Conservation (phyloP, 2,329 filamentous ascomycete genomes). For the Penicillium sp. region DNA sequence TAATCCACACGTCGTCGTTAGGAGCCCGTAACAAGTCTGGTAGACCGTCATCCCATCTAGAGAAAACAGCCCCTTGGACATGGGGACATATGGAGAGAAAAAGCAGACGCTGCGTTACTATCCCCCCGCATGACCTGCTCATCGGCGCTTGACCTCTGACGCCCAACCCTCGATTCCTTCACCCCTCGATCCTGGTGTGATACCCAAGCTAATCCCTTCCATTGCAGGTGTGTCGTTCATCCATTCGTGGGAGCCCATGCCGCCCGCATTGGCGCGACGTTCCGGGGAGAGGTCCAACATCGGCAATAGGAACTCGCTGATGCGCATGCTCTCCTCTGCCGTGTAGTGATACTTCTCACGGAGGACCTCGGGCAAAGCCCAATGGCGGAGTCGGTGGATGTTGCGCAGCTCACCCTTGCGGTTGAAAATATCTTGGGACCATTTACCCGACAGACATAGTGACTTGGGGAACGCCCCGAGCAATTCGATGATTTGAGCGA, state of each 20-base stretch:
- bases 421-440: conserved; percentile 98
- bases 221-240: conserved; percentile 82
- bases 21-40: conserved; percentile 8
- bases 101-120: conserved; percentile 10
- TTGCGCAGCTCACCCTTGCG: conserved; percentile 94
- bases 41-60: conserved; percentile 11
- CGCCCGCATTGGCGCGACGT: conserved; percentile 86
- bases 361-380: conserved; percentile 87
- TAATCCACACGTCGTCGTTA: conserved; percentile 20
- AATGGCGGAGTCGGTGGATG: conserved; percentile 92
- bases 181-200: conserved; percentile 73
- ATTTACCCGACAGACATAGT: conserved; percentile 86
- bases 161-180: conserved; percentile 95
- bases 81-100: conserved; percentile 3
- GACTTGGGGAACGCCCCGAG: conserved; percentile 90
- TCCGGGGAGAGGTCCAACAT: conserved; percentile 89
- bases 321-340: conserved; percentile 69
- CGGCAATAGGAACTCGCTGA: conserved; percentile 76
- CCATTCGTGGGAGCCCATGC: conserved; percentile 83
- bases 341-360: conserved; percentile 96
- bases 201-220: conserved; percentile 67
- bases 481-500: conserved; percentile 96
- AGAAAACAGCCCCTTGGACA: conserved; percentile 3
- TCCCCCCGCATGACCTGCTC: conserved; percentile 6
- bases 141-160: conserved; percentile 78